These are phyloP conservation scores for Hymenoscyphus fraxineus DNA, from an alignment of 2,329 filamentous ascomycete genomes.

Conservation along the genomic window DNA sequence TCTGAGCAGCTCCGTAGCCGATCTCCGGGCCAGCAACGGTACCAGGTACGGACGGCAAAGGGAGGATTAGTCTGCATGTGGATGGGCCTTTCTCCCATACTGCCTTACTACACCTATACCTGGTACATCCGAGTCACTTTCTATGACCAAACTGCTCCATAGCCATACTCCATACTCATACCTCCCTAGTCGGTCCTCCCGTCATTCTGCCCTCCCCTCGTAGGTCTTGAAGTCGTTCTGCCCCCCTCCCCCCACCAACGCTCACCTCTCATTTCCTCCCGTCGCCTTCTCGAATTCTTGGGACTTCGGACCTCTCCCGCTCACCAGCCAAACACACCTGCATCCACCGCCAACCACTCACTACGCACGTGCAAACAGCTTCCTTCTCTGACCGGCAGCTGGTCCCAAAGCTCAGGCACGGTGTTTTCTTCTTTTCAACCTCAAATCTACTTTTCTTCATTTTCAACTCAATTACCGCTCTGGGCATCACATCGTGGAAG, in stretches of 20 bases:
- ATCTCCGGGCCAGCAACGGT: neutral
- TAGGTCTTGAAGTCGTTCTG: neutral
- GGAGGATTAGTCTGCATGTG: neutral
- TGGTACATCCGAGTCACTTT: no score
- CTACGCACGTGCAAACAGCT: conserved; percentile 7
- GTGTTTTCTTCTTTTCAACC: neutral
- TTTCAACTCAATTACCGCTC: neutral
- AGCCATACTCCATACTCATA: no score
- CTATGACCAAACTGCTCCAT: no score
- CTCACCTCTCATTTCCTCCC: neutral
- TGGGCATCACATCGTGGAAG: neutral
- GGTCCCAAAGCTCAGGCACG: neutral
- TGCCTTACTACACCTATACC: no score
- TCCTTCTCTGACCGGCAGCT: neutral
- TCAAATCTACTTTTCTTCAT: neutral
- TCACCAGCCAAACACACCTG: neutral
- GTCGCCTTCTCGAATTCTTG: neutral
- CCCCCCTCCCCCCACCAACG: neutral
- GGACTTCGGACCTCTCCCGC: neutral
- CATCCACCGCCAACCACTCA: neutral
- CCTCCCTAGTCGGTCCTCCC: neutral
- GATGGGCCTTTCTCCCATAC: no score
- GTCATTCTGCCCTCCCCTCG: neutral
- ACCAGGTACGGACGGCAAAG: neutral
- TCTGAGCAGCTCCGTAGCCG: neutral